phyloP scores from a whole-genome alignment of 257 asterid genomes.

The Orobanche coerulescens region DNA sequence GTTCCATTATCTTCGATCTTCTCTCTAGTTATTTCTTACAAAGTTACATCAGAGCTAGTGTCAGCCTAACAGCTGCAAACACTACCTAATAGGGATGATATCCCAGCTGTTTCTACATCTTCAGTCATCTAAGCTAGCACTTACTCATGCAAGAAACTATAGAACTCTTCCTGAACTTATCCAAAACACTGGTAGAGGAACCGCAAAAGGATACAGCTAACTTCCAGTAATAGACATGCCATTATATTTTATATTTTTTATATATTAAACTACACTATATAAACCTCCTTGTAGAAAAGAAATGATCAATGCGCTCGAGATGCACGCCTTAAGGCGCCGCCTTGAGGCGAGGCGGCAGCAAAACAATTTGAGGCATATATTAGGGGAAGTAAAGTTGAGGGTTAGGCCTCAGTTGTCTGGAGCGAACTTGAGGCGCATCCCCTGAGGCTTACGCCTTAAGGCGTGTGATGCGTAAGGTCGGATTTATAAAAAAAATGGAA shows the following conservation, averaged over 20 bases:
- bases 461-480: too few relatives aligned
- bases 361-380: too few relatives aligned
- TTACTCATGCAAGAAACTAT: not conserved
- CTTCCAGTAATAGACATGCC: not conserved
- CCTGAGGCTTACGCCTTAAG: too few relatives aligned
- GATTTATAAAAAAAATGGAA: too few relatives aligned
- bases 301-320: too few relatives aligned
- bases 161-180: not conserved
- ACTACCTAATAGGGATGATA: not conserved
- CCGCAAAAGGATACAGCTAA: not conserved
- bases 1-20: not conserved
- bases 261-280: not conserved
- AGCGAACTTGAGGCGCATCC: too few relatives aligned
- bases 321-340: too few relatives aligned
- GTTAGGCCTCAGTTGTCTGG: too few relatives aligned
- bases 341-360: too few relatives aligned
- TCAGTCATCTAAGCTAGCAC: not conserved
- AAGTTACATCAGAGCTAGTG: not conserved
- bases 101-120: slow-evolving; percentile 3
- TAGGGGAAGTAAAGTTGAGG: too few relatives aligned
- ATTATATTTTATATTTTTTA: not conserved
- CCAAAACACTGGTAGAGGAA: not conserved
- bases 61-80: not conserved
- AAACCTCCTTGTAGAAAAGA: not conserved
- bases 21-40: not conserved